Conservation (phyloP, 495 filamentous ascomycete species). For the Filosporella fistucella region DNA sequence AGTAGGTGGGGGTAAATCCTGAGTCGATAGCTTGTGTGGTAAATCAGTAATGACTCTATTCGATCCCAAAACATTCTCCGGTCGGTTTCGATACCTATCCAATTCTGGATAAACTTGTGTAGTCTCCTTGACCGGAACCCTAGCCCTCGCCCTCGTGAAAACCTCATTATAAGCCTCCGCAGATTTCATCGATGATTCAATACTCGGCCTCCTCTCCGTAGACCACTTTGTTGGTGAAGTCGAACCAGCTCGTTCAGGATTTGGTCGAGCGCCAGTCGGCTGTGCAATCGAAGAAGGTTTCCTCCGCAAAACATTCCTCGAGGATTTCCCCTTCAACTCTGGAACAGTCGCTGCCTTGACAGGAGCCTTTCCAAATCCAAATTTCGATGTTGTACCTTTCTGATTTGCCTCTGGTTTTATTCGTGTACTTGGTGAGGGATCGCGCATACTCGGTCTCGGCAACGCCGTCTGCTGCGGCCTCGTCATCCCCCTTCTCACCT, state of each 20-base stretch:
- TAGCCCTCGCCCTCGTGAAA: slow-evolving; percentile 16
- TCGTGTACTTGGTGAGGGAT: slow-evolving; percentile 14
- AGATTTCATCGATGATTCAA: slow-evolving; percentile 24
- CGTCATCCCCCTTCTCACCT: slow-evolving; percentile 2
- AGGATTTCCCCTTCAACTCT: slow-evolving; percentile 25
- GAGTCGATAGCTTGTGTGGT: slow-evolving; percentile 44
- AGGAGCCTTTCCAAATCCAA: slow-evolving; percentile 22
- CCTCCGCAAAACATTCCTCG: slow-evolving; percentile 38
- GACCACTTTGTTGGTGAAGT: slow-evolving; percentile 16
- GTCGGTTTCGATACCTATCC: slow-evolving; percentile 44
- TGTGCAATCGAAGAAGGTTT: slow-evolving; percentile 42
- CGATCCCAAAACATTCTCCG: slow-evolving; percentile 17
- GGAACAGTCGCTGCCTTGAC: slow-evolving; percentile 12
- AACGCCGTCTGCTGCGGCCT: slow-evolving; percentile 9
- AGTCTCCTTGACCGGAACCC: slow-evolving; percentile 24
- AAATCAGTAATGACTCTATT: slow-evolving; percentile 29
- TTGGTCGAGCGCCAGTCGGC: slow-evolving; percentile 20
- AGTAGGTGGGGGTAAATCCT: slow-evolving; percentile 62
- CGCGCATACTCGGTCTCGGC: slow-evolving; percentile 19
- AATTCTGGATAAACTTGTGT: slow-evolving; percentile 45
- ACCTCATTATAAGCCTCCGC: slow-evolving; percentile 23
- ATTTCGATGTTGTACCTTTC: slow-evolving; percentile 6
- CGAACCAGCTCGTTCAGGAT: slow-evolving; percentile 12
- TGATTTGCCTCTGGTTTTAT: slow-evolving; percentile 8
- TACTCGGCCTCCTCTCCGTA: slow-evolving; percentile 27